Conservation (phyloP, 163 green algal genomes). For the Scenedesmus sp. region DNA sequence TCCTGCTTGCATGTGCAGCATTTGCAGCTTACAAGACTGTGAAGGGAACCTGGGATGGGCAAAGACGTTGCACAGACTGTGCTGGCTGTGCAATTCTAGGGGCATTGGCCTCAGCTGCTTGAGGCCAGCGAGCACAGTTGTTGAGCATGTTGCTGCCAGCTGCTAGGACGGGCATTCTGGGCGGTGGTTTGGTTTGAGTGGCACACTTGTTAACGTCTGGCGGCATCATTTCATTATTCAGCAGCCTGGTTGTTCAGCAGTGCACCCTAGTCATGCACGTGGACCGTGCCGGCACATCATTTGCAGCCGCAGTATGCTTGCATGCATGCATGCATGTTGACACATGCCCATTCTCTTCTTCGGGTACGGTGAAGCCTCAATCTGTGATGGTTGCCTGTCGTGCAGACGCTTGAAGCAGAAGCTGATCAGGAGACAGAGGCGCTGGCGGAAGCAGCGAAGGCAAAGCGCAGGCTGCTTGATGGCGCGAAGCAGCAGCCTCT, state of each 20-base stretch:
- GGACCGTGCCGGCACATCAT: not conserved
- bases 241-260: too few relatives aligned
- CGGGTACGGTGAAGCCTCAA: too few relatives aligned
- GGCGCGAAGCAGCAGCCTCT: not conserved
- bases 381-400: not conserved
- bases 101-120: too few relatives aligned
- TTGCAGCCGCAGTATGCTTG: not conserved
- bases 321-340: not conserved
- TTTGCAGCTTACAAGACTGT: not conserved
- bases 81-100: too few relatives aligned
- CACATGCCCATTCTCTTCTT: too few relatives aligned
- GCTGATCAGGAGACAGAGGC: conserved; percentile 42
- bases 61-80: too few relatives aligned
- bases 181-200: too few relatives aligned
- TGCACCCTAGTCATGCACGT: not conserved
- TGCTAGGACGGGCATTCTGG: not conserved
- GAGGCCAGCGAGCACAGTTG: too few relatives aligned
- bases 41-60: too few relatives aligned
- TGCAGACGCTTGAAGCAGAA: conserved; percentile 48
- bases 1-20: not conserved
- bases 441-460: conserved; percentile 23
- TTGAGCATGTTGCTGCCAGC: not conserved
- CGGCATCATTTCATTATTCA: too few relatives aligned
- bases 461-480: conserved; percentile 32
- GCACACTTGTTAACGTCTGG: too few relatives aligned